These are phyloP conservation scores for Phytophthora constricta DNA, from an alignment of 352 stramenopile genomes.

Conservation along the genomic window DNA sequence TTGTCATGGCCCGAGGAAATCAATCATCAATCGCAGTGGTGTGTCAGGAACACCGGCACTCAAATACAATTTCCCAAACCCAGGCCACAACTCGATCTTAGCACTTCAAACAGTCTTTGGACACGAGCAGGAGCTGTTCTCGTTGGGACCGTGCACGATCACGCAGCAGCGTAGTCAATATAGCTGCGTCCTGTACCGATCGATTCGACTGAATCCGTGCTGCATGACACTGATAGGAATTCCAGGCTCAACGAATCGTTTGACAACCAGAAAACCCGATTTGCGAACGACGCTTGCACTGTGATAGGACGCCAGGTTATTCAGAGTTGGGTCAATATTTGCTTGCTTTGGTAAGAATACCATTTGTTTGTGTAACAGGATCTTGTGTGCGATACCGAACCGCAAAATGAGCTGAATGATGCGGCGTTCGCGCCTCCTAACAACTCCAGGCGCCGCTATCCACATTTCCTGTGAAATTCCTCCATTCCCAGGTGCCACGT, in stretches of 20 bases:
- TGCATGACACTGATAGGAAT: slow-evolving; percentile 5
- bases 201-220: slow-evolving; percentile 3
- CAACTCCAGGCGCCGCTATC: not conserved
- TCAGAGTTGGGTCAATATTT: not conserved
- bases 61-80: slow-evolving; percentile 10
- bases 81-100: slow-evolving; percentile 12
- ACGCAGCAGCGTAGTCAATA: not conserved
- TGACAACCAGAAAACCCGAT: not conserved
- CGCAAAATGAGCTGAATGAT: not conserved
- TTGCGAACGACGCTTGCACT: not conserved
- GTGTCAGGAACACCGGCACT: not conserved
- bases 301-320: not conserved
- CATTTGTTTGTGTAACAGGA: too few relatives aligned
- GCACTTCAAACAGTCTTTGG: slow-evolving; percentile 13
- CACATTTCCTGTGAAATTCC: not conserved
- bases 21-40: slow-evolving; percentile 6
- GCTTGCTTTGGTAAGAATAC: too few relatives aligned
- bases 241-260: slow-evolving; percentile 4
- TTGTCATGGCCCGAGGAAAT: not conserved
- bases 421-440: not conserved
- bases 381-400: not conserved
- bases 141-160: not conserved
- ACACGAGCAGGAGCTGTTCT: slow-evolving; percentile 3
- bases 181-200: not conserved
- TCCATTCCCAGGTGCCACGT: not conserved